Evolutionary conservation across 495 filamentous ascomycete genomes (phyloP).

Genomic region (Tuber melanosporum): DNA sequence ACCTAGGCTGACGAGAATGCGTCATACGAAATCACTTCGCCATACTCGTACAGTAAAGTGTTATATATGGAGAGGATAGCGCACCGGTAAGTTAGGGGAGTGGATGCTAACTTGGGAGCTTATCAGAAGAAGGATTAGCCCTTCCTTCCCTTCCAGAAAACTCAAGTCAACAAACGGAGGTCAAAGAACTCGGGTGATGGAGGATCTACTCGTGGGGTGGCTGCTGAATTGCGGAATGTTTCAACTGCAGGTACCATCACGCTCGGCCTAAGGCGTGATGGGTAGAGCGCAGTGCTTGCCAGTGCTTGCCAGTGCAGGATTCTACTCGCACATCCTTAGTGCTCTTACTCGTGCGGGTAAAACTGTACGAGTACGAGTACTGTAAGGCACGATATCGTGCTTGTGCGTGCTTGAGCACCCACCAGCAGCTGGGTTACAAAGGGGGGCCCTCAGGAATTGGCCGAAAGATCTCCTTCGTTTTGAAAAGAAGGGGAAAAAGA

Average conservation of each 20-base stretch:
- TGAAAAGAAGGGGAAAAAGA: too few species aligned
- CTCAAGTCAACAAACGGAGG: not conserved
- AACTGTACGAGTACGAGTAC: not conserved
- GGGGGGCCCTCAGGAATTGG: not conserved
- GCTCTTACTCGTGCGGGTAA: not conserved
- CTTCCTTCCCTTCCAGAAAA: not conserved
- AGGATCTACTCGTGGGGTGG: not conserved
- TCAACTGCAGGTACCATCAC: not conserved
- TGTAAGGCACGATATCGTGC: not conserved
- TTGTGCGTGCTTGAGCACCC: not conserved
- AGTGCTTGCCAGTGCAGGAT: not conserved
- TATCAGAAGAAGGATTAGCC: too few species aligned
- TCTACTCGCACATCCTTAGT: not conserved
- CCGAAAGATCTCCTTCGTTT: too few species aligned
- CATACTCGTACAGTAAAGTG: not conserved
- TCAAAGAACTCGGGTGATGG: not conserved
- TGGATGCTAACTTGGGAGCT: too few species aligned
- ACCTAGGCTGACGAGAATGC: not conserved
- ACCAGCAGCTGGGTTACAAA: not conserved
- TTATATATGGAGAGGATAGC: too few species aligned
- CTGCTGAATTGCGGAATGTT: conserved; percentile 3
- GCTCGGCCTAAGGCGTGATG: not conserved
- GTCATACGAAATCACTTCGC: not conserved
- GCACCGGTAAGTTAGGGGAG: too few species aligned
- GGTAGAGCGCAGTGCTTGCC: not conserved